These are phyloP conservation scores for Puya raimondii DNA, from an alignment of 176 grass and related monocot genomes.

Conservation along the genomic window DNA sequence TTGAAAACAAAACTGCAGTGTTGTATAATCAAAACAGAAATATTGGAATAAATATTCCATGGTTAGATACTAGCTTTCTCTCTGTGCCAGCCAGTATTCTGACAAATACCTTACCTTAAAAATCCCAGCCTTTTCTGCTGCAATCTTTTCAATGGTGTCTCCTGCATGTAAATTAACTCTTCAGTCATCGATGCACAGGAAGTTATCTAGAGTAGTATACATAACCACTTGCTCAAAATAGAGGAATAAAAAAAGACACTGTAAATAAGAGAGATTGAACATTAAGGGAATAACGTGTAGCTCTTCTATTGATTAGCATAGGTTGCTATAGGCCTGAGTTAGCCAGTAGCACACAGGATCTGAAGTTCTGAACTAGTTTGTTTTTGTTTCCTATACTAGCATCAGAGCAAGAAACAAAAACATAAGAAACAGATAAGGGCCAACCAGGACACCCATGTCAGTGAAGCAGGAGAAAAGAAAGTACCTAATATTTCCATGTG, in stretches of 20 bases:
- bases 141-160: slow-evolving; percentile 23
- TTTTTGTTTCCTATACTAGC: background rate
- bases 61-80: slow-evolving; percentile 1
- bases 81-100: background rate
- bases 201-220: too few species aligned
- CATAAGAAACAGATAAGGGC: background rate
- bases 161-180: slow-evolving; percentile 13
- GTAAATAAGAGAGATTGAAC: background rate
- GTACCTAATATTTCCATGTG: slow-evolving; percentile 26
- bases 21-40: slow-evolving; percentile 22
- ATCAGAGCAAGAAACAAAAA: background rate
- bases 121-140: slow-evolving; percentile 18
- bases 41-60: slow-evolving; percentile 20
- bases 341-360: too few species aligned
- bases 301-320: too few species aligned
- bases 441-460: background rate
- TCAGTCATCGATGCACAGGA: background rate
- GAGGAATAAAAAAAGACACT: background rate
- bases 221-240: background rate
- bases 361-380: too few species aligned
- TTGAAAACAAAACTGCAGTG: slow-evolving; percentile 30
- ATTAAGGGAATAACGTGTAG: too few species aligned
- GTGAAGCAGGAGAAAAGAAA: background rate
- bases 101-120: slow-evolving; percentile 15
- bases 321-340: too few species aligned